Evolutionary conservation across 176 grass and related monocot genomes (phyloP), one percentile per base, ranked within the genome.

Genomic region (barley (Hordeum vulgare)): DNA sequence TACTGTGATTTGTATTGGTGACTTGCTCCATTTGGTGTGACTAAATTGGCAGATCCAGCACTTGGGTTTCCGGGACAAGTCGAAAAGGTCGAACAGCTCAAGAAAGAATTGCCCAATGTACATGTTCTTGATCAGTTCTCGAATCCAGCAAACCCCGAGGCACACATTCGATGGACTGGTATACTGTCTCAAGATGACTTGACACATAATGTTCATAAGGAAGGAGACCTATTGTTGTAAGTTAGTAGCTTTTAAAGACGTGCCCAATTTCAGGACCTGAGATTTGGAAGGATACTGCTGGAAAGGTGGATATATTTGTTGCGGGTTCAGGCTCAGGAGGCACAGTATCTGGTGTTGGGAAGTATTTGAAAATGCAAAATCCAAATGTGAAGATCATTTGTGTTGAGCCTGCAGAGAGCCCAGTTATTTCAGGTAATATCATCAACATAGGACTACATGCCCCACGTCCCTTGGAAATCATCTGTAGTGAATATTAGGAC

Each of bases 321-420:
- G 65, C 85, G 3, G 66, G 73, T 61, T 88, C 91, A 66, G 92
- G 92, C 61, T 90, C 94, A 66, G 94, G 94, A 70, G 92, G 91
- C 12, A 97, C 91, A 1, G 3, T 94, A 39, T 86, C 85, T 85
- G 91, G 91, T 65, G 85, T 83, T 9, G 91, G 87, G 1, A 97
- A 73, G 40, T 97, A 97, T 80, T 75, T 97, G 66, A 97, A 97
- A 85, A 78, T 88, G 60, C 80, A 94, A 88, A 94, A 92, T 74
- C 85, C 87, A 73, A 58, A 71, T 69, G 62, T 95, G 9, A 98
- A 93, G 75, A 41, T 93, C 47, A 86, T 95, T 58, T 89, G 86
- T 80, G 90, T 98, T 47, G 95, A 95, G 66, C 95, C 95, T 77
- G 59, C 86, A 12, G 95, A 98, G 76, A 97, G 90, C 39, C 86